Percentiles rank a stretch among this genome's conserved stretches.
These are phyloP conservation scores for Populus ilicifolia DNA, from an alignment of 345 rosid genomes.

Conservation along the genomic window DNA sequence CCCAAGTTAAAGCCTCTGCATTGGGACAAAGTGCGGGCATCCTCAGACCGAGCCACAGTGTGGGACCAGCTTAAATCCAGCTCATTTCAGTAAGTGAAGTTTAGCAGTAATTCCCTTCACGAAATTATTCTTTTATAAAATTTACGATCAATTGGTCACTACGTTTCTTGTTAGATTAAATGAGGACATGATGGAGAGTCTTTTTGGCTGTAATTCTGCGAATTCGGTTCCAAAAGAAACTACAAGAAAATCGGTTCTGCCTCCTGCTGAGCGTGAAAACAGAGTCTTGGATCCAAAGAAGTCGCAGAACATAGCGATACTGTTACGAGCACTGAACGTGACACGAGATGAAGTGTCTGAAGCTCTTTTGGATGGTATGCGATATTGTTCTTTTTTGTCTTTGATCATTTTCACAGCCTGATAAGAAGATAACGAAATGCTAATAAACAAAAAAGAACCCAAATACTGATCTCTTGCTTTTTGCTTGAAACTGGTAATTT, in stretches of 20 bases:
- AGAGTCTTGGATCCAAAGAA: constrained; percentile 96
- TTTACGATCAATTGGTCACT: constrained; percentile 7
- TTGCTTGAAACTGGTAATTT: neutral
- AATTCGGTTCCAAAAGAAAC: constrained; percentile 62
- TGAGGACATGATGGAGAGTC: constrained; percentile 95
- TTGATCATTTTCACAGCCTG: neutral
- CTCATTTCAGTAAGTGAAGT: constrained; percentile 81
- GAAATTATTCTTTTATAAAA: neutral
- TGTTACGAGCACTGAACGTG: constrained; percentile 86
- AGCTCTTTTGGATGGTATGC: constrained; percentile 90
- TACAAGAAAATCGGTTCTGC: constrained; percentile 59
- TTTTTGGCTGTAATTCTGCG: constrained; percentile 78
- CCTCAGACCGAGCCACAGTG: constrained; percentile 94
- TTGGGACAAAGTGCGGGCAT: constrained; percentile 98
- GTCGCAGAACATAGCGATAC: constrained; percentile 94
- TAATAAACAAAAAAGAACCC: neutral
- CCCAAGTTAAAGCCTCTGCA: constrained; percentile 91
- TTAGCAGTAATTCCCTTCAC: neutral
- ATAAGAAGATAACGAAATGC: neutral
- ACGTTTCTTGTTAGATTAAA: constrained; percentile 51
- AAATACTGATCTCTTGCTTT: neutral
- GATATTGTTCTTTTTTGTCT: constrained; percentile 12
- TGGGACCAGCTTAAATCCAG: constrained; percentile 98
- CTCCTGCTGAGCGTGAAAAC: constrained; percentile 67
- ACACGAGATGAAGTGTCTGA: constrained; percentile 91